Percentiles rank a stretch among this genome's conserved stretches.
Conservation (phyloP, 441 rosid species). For the Pelargonium fulgidum region DNA sequence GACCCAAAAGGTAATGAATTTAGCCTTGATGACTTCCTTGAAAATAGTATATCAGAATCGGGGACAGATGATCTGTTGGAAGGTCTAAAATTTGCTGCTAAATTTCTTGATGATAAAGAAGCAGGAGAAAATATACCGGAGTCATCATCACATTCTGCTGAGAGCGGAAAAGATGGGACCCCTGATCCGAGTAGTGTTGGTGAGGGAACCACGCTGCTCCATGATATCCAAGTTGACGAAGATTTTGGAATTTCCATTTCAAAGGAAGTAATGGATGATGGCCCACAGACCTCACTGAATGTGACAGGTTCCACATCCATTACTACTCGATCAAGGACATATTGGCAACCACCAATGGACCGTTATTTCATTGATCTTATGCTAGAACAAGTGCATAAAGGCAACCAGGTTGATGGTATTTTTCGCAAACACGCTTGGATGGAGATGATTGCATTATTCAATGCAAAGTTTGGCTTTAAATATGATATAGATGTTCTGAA, state of each 20-base stretch:
- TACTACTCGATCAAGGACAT: constrained; percentile 47
- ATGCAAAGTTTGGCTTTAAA: constrained; percentile 54
- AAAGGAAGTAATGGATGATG: constrained; percentile 26
- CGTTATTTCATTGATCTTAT: constrained; percentile 65
- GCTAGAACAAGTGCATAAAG: constrained; percentile 64
- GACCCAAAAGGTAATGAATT: constrained; percentile 44
- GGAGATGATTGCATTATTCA: constrained; percentile 61
- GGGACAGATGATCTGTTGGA: constrained; percentile 13
- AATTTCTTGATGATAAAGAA: constrained; percentile 11
- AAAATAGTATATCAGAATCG: neutral
- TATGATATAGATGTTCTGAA: constrained; percentile 65
- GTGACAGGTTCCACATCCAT: constrained; percentile 17
- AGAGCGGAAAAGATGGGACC: constrained; percentile 18
- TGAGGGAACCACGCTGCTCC: constrained; percentile 30
- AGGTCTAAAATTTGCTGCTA: constrained; percentile 16
- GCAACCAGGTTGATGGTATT: constrained; percentile 68
- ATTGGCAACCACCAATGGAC: constrained; percentile 89
- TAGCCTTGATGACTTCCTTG: constrained; percentile 10
- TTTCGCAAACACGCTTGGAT: constrained; percentile 70
- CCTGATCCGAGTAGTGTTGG: constrained; percentile 18
- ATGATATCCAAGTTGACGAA: constrained; percentile 31
- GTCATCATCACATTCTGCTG: constrained; percentile 21
- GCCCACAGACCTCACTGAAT: constrained; percentile 21
- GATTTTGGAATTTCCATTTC: constrained; percentile 33
- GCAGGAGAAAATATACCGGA: constrained; percentile 30